These are phyloP conservation scores for Hygrophoropsis aurantiaca DNA, from an alignment of 768 basidiomycete genomes.

Conservation along the genomic window DNA sequence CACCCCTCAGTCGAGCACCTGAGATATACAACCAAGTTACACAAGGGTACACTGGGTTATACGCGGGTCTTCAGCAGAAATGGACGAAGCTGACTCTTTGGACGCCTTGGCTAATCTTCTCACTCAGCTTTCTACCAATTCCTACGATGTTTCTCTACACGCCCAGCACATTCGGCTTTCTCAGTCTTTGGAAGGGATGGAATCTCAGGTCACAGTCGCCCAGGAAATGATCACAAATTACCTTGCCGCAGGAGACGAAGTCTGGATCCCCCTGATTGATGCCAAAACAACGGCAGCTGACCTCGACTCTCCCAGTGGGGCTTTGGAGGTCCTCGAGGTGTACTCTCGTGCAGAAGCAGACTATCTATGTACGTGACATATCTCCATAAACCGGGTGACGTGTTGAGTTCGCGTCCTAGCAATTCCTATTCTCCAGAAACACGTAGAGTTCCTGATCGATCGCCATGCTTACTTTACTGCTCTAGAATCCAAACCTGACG, in stretches of 20 bases:
- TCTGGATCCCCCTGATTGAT: slow-evolving; percentile 73
- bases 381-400: slow-evolving; percentile 6
- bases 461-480: slow-evolving; percentile 35
- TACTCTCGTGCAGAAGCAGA: slow-evolving; percentile 71
- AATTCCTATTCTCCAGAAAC: slow-evolving; percentile 69
- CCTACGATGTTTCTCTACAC: slow-evolving; percentile 66
- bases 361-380: slow-evolving; percentile 67
- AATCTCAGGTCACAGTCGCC: slow-evolving; percentile 58
- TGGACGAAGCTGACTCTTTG: slow-evolving; percentile 61
- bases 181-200: slow-evolving; percentile 52
- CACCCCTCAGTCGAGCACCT: too few relatives aligned
- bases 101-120: slow-evolving; percentile 65
- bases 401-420: slow-evolving; percentile 43
- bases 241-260: slow-evolving; percentile 63
- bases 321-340: slow-evolving; percentile 55
- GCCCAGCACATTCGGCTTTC: slow-evolving; percentile 65
- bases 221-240: slow-evolving; percentile 65
- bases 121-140: slow-evolving; percentile 53
- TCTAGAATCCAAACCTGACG: slow-evolving; percentile 43
- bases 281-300: slow-evolving; percentile 50
- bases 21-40: too few relatives aligned
- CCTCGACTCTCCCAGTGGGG: slow-evolving; percentile 50
- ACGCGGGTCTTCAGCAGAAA: slow-evolving; percentile 17
- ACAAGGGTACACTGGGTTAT: background rate
- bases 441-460: slow-evolving; percentile 58